Conservation (phyloP, 2,329 filamentous ascomycete genomes). For the Lecanosticta acicola region DNA sequence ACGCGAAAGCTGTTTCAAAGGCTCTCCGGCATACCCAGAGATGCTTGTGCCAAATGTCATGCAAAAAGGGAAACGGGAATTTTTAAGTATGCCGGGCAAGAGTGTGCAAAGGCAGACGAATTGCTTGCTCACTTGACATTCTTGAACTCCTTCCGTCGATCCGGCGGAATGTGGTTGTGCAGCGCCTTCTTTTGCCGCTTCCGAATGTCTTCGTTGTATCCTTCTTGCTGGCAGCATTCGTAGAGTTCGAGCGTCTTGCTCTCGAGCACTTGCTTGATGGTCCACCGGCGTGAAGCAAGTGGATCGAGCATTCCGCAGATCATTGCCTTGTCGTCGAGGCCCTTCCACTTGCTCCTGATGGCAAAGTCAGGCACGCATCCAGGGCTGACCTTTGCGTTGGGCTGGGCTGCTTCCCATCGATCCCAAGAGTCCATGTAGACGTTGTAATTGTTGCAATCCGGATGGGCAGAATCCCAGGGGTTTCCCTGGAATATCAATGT, state of each 20-base stretch:
- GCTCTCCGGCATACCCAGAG: too few relatives aligned
- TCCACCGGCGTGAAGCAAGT: slow-evolving; percentile 63
- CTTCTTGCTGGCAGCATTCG: slow-evolving; percentile 29
- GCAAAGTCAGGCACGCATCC: slow-evolving; percentile 49
- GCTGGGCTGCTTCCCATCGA: slow-evolving; percentile 57
- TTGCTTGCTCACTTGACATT: slow-evolving; percentile 5
- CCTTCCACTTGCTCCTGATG: slow-evolving; percentile 60
- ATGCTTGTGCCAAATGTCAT: too few relatives aligned
- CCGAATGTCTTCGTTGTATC: slow-evolving; percentile 33
- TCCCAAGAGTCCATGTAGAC: slow-evolving; percentile 63
- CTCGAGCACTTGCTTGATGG: slow-evolving; percentile 62
- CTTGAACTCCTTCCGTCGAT: slow-evolving; percentile 14
- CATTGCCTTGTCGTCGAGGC: slow-evolving; percentile 63
- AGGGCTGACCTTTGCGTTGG: slow-evolving; percentile 39
- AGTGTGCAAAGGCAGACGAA: too few relatives aligned
- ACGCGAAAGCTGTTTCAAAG: background rate
- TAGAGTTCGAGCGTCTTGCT: slow-evolving; percentile 40
- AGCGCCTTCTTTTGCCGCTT: slow-evolving; percentile 36
- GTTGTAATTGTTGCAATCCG: slow-evolving; percentile 53
- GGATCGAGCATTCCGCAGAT: slow-evolving; percentile 80
- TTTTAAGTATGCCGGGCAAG: too few relatives aligned
- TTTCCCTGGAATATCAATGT: slow-evolving; percentile 66
- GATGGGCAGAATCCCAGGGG: slow-evolving; percentile 66
- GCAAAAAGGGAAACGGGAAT: too few relatives aligned
- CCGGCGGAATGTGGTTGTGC: slow-evolving; percentile 42